phyloP scores from a whole-genome alignment of 192 early-diverging fungal genomes.

The Coemansia sp. region DNA sequence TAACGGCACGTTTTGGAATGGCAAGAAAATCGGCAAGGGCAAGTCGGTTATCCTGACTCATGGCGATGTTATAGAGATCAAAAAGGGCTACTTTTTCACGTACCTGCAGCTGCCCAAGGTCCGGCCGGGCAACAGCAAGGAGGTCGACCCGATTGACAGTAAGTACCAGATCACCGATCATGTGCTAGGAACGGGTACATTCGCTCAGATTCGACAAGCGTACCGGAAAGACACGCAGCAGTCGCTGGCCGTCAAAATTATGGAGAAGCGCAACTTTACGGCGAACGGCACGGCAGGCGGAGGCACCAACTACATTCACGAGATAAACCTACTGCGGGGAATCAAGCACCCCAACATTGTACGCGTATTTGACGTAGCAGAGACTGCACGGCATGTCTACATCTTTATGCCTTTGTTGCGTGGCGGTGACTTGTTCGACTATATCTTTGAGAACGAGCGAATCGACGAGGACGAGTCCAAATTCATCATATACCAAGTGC shows the following conservation, averaged over 20 bases:
- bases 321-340: conserved; percentile 72
- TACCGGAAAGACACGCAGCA: conserved; percentile 66
- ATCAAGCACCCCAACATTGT: conserved; percentile 76
- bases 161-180: conserved; percentile 57
- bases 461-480: conserved; percentile 80
- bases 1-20: conserved; percentile 66
- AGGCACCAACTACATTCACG: conserved; percentile 74
- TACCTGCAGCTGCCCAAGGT: conserved; percentile 38
- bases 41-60: conserved; percentile 61
- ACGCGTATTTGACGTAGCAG: conserved; percentile 65
- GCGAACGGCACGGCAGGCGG: conserved; percentile 68
- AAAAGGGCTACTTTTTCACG: conserved; percentile 55
- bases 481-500: conserved; percentile 72
- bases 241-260: conserved; percentile 84
- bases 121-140: conserved; percentile 9
- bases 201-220: conserved; percentile 76
- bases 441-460: conserved; percentile 66
- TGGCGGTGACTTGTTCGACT: conserved; percentile 91
- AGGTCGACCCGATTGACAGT: conserved; percentile 19
- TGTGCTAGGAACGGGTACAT: conserved; percentile 64
- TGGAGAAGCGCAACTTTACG: conserved; percentile 72
- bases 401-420: conserved; percentile 77
- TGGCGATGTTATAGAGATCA: conserved; percentile 63
- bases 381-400: conserved; percentile 63
- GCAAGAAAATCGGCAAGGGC: conserved; percentile 58